Base-by-base conservation (phyloP, 2,329 filamentous ascomycete genomes). In the Colletotrichum sansevieriae region DNA sequence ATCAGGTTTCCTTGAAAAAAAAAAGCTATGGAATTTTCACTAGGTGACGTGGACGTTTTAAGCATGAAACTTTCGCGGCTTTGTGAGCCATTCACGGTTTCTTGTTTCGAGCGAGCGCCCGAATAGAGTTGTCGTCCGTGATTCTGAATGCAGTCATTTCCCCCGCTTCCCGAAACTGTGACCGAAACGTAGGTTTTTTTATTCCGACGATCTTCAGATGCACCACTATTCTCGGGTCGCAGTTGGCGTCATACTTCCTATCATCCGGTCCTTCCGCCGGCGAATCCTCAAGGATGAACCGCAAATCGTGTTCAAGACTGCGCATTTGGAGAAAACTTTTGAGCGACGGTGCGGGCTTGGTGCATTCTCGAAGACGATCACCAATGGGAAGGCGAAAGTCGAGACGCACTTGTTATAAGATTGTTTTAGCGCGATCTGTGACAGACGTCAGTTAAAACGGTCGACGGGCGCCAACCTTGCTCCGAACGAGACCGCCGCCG, bases 41-140 rank as follows among this genome's bases (percentile, higher is more conserved):
- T 44, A 39, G 22, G 59, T 62, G 47, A 62, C 59, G 59, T 62
- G 59, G 59, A 62, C 59, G 59, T 62, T 62, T 62, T 54, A 22
- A 54, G 59, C 47, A 62, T 62, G 59, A 62, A 62, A 62, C 59
- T 54, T 62, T 62, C n/a, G 47, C 59, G 59, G 59, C 59, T 62
- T 47, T 62, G 35, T 51, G 59, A 62, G 47, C 59, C 47, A 62
- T 62, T 62, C 59, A 62, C 59, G 59, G 59, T 44, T 62, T 62
- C 59, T 54, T 54, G 49, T 62, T 62, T 62, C 35, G 47, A 62
- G 33, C 35, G 39, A 54, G 37, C 22, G 12, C 59, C 33, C 35
- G 20, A 46, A 54, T 62, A 62, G 47, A 62, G 59, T 62, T 62
- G 47, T 22, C 47, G 59, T 62, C 59, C 49, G 47, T 54, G 47